Percentiles rank a stretch among this genome's conserved stretches.
phyloP scores from a whole-genome alignment of 208 protist species.

The Chromosphaera perkinsii region DNA sequence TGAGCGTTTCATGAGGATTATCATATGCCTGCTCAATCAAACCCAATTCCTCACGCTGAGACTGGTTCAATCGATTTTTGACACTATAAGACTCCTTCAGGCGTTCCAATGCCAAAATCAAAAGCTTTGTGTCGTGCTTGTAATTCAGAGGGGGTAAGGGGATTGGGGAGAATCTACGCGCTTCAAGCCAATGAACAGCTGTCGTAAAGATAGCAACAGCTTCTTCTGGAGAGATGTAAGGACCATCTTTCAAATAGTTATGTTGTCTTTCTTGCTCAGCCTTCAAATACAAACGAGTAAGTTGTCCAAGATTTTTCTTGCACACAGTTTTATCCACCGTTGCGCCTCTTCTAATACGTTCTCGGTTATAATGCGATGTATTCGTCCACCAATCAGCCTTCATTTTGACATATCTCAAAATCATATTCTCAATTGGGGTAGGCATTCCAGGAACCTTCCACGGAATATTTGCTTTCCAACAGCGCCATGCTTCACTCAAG shows the following conservation, averaged over 20 bases:
- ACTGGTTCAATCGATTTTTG: constrained; percentile 93
- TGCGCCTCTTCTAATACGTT: constrained; percentile 93
- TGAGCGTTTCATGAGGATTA: constrained; percentile 97
- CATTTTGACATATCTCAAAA: constrained; percentile 98
- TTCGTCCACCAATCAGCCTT: constrained; percentile 99
- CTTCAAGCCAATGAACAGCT: constrained; percentile 98
- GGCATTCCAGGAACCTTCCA: constrained; percentile 83
- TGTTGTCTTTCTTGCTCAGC: constrained; percentile 95
- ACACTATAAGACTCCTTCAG: constrained; percentile 98
- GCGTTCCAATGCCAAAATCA: constrained; percentile 97
- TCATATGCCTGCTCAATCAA: constrained; percentile 99
- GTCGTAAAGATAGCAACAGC: constrained; percentile 98
- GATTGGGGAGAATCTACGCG: constrained; percentile 95
- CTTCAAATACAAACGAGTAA: constrained; percentile 98
- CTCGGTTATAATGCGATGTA: constrained; percentile 96
- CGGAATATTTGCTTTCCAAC: constrained; percentile 31
- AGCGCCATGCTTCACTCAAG: constrained; percentile 96
- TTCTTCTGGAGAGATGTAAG: constrained; percentile 92
- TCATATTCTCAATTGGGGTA: constrained; percentile 94
- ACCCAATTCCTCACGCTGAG: constrained; percentile 97
- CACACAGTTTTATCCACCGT: constrained; percentile 99
- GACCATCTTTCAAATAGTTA: constrained; percentile 96
- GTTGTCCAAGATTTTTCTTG: constrained; percentile 99
- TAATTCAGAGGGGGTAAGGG: constrained; percentile 98
- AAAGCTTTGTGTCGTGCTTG: constrained; percentile 99